phyloP scores from a whole-genome alignment of 441 rosid genomes.

The Corymbia citriodora region DNA sequence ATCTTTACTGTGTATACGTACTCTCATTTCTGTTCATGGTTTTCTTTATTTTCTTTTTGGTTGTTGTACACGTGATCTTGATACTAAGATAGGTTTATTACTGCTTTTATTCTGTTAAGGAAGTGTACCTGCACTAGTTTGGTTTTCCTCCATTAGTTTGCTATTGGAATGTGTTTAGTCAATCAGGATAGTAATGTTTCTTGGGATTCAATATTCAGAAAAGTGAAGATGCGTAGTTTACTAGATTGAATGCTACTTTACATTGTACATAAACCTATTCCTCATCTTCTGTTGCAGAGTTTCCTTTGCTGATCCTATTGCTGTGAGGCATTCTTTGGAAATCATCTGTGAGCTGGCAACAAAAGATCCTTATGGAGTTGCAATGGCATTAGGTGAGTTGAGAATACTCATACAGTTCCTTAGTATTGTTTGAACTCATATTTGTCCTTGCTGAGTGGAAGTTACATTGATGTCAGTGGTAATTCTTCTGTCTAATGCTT shows the following conservation, averaged over 20 bases:
- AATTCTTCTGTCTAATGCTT: constrained; percentile 4
- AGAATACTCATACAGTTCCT: neutral
- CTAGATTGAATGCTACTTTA: neutral
- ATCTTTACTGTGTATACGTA: neutral
- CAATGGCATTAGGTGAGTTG: constrained; percentile 86
- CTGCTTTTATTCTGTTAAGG: neutral
- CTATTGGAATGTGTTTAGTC: neutral
- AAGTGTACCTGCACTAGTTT: neutral
- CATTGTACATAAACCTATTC: neutral
- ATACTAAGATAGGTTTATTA: neutral
- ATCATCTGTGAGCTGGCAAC: constrained; percentile 81
- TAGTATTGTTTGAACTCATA: neutral
- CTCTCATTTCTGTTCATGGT: neutral
- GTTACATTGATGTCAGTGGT: neutral
- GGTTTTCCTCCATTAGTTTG: neutral
- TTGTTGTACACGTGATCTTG: neutral
- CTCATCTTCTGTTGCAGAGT: constrained; percentile 39
- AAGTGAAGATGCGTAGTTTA: neutral
- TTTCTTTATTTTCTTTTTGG: neutral
- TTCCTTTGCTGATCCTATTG: constrained; percentile 95
- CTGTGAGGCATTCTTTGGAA: constrained; percentile 97
- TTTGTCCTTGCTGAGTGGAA: neutral
- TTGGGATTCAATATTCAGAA: neutral
- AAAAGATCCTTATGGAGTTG: constrained; percentile 92
- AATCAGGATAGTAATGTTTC: neutral